A percentile compares a stretch with the other conserved stretches of the same genome.
Conservation (phyloP, 805 yeast species). For the Monosporozyma unispora region DNA sequence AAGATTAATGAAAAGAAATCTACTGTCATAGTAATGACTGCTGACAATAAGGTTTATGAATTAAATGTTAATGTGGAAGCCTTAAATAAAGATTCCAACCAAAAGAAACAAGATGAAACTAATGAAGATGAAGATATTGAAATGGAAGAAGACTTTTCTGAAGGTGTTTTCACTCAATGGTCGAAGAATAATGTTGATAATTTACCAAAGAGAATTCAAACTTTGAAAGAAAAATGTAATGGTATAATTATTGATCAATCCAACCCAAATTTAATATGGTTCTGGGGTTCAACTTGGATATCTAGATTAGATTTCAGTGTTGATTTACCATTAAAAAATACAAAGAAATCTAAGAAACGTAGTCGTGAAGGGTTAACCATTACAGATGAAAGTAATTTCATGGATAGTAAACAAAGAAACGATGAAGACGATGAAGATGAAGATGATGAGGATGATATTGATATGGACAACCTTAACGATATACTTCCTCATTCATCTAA, state of each 20-base stretch:
- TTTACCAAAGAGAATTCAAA: slow-evolving; percentile 55
- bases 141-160: neutral
- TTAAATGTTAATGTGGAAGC: slow-evolving; percentile 32
- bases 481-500: slow-evolving; percentile 3
- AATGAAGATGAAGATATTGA: neutral
- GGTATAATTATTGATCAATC: slow-evolving; percentile 53
- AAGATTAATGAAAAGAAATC: slow-evolving; percentile 40
- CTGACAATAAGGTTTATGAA: slow-evolving; percentile 70
- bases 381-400: slow-evolving; percentile 32
- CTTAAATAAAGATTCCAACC: slow-evolving; percentile 5
- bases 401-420: slow-evolving; percentile 26
- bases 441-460: slow-evolving; percentile 1
- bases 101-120: neutral
- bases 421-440: slow-evolving; percentile 16
- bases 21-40: slow-evolving; percentile 55
- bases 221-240: slow-evolving; percentile 55
- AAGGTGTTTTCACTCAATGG: slow-evolving; percentile 53
- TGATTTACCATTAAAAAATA: slow-evolving; percentile 41
- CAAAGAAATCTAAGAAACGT: slow-evolving; percentile 32
- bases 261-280: slow-evolving; percentile 50
- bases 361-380: slow-evolving; percentile 37
- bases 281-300: slow-evolving; percentile 83
- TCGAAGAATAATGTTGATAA: slow-evolving; percentile 65
- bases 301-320: slow-evolving; percentile 58
- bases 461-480: neutral